Conservation (phyloP, 192 early-diverging fungal species). For the Allomyces javanicus region DNA sequence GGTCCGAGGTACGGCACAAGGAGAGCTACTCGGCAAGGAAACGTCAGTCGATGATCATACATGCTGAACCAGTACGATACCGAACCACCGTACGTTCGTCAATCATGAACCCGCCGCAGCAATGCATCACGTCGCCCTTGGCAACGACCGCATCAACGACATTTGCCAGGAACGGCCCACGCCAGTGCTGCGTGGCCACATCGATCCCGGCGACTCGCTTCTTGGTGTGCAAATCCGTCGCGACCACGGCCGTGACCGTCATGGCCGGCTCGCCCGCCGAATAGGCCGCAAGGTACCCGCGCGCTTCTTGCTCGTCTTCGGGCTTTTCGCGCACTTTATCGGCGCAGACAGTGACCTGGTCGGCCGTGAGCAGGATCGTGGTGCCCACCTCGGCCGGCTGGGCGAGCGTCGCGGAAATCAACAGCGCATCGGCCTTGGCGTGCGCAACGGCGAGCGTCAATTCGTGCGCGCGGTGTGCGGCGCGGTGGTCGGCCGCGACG, state of each 20-base stretch:
- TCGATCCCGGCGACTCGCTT: constrained; percentile 15
- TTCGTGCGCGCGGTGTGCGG: neutral
- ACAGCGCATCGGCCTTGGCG: constrained; percentile 21
- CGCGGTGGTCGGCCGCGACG: neutral
- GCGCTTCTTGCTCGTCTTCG: constrained; percentile 11
- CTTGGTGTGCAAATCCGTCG: constrained; percentile 16
- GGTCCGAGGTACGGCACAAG: constrained; percentile 16
- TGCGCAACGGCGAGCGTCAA: constrained; percentile 7
- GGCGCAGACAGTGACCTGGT: constrained; percentile 23
- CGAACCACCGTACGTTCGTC: constrained; percentile 23
- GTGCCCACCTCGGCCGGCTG: neutral
- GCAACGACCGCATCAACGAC: constrained; percentile 20
- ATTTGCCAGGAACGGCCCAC: constrained; percentile 10
- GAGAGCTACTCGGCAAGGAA: neutral
- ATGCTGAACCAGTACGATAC: no score
- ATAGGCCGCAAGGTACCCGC: constrained; percentile 16
- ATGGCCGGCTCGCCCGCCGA: constrained; percentile 10
- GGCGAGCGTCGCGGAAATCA: constrained; percentile 3
- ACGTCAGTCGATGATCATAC: no score
- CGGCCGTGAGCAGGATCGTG: constrained; percentile 10
- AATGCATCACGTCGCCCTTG: constrained; percentile 22
- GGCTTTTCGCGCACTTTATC: constrained; percentile 29
- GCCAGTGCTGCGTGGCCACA: constrained; percentile 19
- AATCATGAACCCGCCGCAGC: constrained; percentile 28
- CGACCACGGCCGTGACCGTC: constrained; percentile 22